These are phyloP conservation scores for Nicotiana obtusifolia DNA, from an alignment of 257 asterid species.

Conservation along the genomic window DNA sequence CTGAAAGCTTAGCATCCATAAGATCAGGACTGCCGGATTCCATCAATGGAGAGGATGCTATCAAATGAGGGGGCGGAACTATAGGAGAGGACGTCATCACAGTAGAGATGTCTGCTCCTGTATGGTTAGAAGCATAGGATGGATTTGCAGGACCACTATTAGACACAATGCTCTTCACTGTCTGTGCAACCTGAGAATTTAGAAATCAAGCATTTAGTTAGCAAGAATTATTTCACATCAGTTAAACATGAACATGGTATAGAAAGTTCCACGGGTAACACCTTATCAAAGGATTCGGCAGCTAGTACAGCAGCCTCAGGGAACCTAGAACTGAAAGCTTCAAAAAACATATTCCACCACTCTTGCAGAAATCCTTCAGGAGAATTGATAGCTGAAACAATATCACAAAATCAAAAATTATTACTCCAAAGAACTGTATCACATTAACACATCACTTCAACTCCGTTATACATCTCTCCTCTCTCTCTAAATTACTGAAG, in stretches of 20 bases:
- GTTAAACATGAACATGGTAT: not conserved
- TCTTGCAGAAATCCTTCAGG: slow-evolving; percentile 27
- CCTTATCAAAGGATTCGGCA: slow-evolving; percentile 26
- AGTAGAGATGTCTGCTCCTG: not conserved
- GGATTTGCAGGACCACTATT: not conserved
- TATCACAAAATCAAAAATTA: not conserved
- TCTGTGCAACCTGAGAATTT: not conserved
- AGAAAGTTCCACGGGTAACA: not conserved
- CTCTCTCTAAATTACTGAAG: not conserved
- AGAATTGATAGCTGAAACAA: slow-evolving; percentile 17
- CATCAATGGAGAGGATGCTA: not conserved
- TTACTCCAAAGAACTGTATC: not conserved
- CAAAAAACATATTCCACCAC: slow-evolving; percentile 29
- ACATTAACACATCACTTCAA: not conserved
- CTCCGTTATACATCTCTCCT: not conserved
- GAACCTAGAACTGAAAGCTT: not conserved
- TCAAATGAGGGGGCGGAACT: not conserved
- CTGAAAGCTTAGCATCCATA: slow-evolving; percentile 4
- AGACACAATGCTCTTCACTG: not conserved
- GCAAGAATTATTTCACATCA: not conserved
- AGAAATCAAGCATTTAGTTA: not conserved
- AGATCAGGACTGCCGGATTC: not conserved
- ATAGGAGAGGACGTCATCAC: not conserved
- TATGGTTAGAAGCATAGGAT: not conserved
- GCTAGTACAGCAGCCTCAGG: not conserved